Evolutionary conservation across 306 rosid species (phyloP).

Genomic region (Casuarina equisetifolia): DNA sequence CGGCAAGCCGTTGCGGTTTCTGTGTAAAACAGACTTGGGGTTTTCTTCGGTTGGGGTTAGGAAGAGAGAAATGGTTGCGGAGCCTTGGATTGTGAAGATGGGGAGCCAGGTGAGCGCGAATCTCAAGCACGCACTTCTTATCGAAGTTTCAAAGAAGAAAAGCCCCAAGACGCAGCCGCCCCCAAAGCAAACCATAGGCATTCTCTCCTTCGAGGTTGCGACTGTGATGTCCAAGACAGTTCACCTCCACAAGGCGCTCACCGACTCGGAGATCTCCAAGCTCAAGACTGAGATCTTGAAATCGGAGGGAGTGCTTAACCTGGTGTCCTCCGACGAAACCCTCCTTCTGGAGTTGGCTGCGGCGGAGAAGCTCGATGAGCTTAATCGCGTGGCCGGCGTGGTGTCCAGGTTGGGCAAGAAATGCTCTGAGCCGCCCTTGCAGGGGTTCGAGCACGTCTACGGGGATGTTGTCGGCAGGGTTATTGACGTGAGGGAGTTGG

Average conservation of each 20-base stretch:
- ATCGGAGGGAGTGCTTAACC: slow-evolving; percentile 62
- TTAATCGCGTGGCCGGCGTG: slow-evolving; percentile 75
- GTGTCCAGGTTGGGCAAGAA: slow-evolving; percentile 88
- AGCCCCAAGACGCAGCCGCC: slow-evolving; percentile 38
- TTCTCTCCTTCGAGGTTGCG: slow-evolving; percentile 96
- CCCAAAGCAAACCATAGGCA: slow-evolving; percentile 51
- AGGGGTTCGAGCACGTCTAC: slow-evolving; percentile 94
- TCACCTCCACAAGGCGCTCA: slow-evolving; percentile 72
- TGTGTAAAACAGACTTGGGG: not conserved
- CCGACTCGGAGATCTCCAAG: slow-evolving; percentile 73
- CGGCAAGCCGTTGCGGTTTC: not conserved
- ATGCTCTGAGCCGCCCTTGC: slow-evolving; percentile 79
- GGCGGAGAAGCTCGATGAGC: slow-evolving; percentile 85
- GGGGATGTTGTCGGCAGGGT: slow-evolving; percentile 72
- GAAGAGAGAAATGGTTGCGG: slow-evolving; percentile 74
- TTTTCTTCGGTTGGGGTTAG: slow-evolving; percentile 7
- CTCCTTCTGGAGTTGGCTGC: slow-evolving; percentile 77
- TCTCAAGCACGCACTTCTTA: slow-evolving; percentile 76
- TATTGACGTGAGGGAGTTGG: slow-evolving; percentile 78
- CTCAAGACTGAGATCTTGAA: slow-evolving; percentile 78
- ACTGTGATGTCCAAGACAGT: slow-evolving; percentile 82
- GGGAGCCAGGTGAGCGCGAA: slow-evolving; percentile 90
- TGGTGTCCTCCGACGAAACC: slow-evolving; percentile 73
- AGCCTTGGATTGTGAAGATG: slow-evolving; percentile 93
- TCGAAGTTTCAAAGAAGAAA: slow-evolving; percentile 57